phyloP scores from a whole-genome alignment of 2,329 filamentous ascomycete species.

The Fusarium beomiforme region DNA sequence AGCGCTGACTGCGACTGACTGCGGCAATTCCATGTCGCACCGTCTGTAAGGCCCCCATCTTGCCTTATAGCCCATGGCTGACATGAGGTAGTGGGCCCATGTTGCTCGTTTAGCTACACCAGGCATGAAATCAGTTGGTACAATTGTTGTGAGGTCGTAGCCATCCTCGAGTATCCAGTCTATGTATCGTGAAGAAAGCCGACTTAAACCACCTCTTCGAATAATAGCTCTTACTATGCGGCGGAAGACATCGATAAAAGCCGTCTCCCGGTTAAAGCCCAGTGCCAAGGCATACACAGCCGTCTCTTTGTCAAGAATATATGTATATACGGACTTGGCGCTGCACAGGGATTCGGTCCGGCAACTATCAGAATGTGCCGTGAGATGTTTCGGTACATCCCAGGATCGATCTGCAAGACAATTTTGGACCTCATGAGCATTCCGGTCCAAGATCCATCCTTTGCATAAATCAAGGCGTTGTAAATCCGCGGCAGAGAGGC shows the following conservation, averaged over 20 bases:
- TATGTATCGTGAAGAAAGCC: not conserved
- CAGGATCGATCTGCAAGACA: not conserved
- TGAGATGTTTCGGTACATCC: accelerated
- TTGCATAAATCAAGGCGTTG: not conserved
- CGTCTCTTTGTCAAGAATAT: not conserved
- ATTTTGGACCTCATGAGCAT: not conserved
- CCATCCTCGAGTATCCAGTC: not conserved
- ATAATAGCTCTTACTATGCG: accelerated
- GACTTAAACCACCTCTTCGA: accelerated
- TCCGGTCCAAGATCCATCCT: not conserved
- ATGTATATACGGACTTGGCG: accelerated
- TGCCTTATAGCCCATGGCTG: too few species aligned
- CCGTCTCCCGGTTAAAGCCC: not conserved
- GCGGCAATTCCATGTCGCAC: not conserved
- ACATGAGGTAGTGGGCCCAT: not conserved
- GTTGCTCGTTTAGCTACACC: accelerated
- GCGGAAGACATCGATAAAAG: not conserved
- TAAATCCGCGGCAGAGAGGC: not conserved
- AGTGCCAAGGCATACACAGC: not conserved
- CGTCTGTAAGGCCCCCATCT: too few species aligned
- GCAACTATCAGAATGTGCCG: accelerated
- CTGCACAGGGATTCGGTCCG: accelerated
- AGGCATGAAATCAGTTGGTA: accelerated
- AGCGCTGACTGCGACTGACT: accelerated
- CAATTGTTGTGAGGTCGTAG: not conserved